Base-by-base conservation (phyloP, 495 filamentous ascomycete genomes). In the Haplographium delicatum region DNA sequence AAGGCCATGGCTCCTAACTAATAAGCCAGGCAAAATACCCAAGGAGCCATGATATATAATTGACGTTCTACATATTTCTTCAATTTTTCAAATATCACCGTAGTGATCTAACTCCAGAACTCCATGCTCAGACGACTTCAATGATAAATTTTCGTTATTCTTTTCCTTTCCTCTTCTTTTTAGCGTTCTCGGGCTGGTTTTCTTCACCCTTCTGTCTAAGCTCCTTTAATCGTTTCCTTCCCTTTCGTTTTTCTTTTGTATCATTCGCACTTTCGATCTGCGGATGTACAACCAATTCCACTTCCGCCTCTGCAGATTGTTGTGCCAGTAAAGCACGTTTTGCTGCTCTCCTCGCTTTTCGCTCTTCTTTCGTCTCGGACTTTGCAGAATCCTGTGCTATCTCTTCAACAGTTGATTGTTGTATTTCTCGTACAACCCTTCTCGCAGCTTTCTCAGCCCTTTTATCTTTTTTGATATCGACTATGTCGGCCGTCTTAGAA, bases 1-100 rank as follows among this genome's bases (percentile, higher is more conserved):
- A 57, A 73, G 86, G 59, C 89, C 90, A 6, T 96, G 91, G 88
- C 78, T 98, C 50, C 65, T 96, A 46, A 85, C 80, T 13, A 82
- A 84, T 47, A 86, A 82, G 59, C 80, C 85, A 19, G 82, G 84
- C 9, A 85, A 79, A 60, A 66, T 84, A 45, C 80, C 81, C 3
- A 76, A 73, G 39, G 56, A 62, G 40, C 37, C 49, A 69, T 82
- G 62, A 71, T 55, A 46, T 23, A 48, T 57, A 43, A 26, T 26
- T 43, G 19, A 22, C 8, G 16, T 40, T 54, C 50, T 50, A 50
- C 45, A 54, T 41, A n/a, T n/a, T n/a, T n/a, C n/a, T n/a, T n/a
- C n/a, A n/a, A n/a, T n/a, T n/a, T n/a, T n/a, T n/a, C n/a, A n/a
- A 38, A 3, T 9, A 39, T 35, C 37, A 39, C 37, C 34, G n/a